These are phyloP conservation scores for Mycothermus thermophilus DNA, from an alignment of 495 filamentous ascomycete genomes.

Conservation along the genomic window DNA sequence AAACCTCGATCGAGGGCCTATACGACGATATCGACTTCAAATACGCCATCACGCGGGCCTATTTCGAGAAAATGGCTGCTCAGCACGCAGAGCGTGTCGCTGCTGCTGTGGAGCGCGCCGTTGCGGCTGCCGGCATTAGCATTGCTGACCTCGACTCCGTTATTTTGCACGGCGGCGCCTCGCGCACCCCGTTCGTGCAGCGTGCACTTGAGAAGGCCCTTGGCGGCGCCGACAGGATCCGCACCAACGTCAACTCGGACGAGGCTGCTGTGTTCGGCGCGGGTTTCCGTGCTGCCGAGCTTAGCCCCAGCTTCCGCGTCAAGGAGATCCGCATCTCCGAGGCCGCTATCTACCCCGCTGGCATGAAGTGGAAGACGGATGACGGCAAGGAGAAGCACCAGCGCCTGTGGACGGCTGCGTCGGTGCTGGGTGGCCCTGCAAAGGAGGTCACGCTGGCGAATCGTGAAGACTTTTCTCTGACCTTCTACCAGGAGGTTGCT, in stretches of 20 bases:
- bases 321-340: constrained; percentile 86
- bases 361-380: constrained; percentile 58
- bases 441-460: constrained; percentile 86
- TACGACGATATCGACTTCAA: constrained; percentile 87
- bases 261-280: constrained; percentile 96
- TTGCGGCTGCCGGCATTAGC: constrained; percentile 56
- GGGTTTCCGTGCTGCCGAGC: constrained; percentile 79
- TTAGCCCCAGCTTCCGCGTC: constrained; percentile 89
- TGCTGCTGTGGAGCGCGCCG: constrained; percentile 56
- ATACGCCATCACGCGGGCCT: constrained; percentile 70
- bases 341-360: constrained; percentile 53
- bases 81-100: constrained; percentile 53
- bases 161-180: constrained; percentile 83
- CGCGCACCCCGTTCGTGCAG: constrained; percentile 89
- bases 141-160: constrained; percentile 73
- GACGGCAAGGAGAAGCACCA: constrained; percentile 46
- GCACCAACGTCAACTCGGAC: constrained; percentile 91
- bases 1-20: constrained; percentile 68
- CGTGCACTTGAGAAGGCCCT: constrained; percentile 67
- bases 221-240: constrained; percentile 61
- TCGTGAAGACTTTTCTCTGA: constrained; percentile 68
- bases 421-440: constrained; percentile 54
- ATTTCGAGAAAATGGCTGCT: constrained; percentile 73
- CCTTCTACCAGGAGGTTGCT: constrained; percentile 56
- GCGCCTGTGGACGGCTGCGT: constrained; percentile 64